Evolutionary conservation across 192 early-diverging fungal species (phyloP), one percentile per base, ranked within the genome.

Genomic region (Irineochytrium annulatum): DNA sequence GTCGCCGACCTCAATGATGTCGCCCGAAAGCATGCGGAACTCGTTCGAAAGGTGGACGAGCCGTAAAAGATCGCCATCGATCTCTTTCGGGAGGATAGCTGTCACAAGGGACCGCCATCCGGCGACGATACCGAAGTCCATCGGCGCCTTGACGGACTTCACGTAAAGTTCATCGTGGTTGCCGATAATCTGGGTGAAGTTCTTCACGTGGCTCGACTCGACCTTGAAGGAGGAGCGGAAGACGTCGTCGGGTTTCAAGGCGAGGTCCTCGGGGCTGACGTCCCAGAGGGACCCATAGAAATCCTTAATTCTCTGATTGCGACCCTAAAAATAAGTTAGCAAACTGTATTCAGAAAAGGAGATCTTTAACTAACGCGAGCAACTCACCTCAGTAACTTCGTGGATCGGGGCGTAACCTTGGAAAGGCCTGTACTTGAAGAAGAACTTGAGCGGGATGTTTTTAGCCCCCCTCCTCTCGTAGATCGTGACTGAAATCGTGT

Each of bases 51-150:
- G 80, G 73, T 97, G 94, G 37, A 97, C 94, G 3, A 97, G 77
- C 52, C 85, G 82, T 65, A 97, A 80, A 43, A 97, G 80, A 63
- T 97, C 94, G 44, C 91, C 94, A 69, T 97, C 90, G 56, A 97
- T 91, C 24, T 91, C 87, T 72, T 90, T 89, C 49, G 92, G 90
- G 78, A 93, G 82, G 52, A 97, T 91, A 22, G 90, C 91, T 76
- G 89, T 89, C 69, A 93, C 88, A 55, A 94, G 88, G 32, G 84
- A 87, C 79, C 82, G 81, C 92, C 92, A 89, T 33, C 88, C 91
- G 53, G 90, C 89, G 52, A 93, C 90, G 57, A 97, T 97, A 54
- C 89, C 91, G 76, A 92, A 94, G 77, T 94, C 91, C 89, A 97
- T 88, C 22, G 94, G 94, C 41, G 87, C 85, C 46, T 22, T 28